Conservation (phyloP, 2,329 filamentous ascomycete genomes). For the Fonsecaea pedrosoi region DNA sequence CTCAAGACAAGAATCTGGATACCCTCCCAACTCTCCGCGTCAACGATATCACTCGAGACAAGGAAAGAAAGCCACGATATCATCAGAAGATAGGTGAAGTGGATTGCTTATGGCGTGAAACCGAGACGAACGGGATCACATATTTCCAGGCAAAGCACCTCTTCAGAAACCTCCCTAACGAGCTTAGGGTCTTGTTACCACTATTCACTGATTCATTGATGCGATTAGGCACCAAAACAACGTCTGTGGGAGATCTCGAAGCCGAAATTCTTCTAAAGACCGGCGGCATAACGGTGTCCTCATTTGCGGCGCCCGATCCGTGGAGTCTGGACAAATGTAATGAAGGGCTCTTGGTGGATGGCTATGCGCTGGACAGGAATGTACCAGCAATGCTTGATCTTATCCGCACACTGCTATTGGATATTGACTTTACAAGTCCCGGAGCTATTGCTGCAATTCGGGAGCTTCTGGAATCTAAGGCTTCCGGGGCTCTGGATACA, state of each 20-base stretch:
- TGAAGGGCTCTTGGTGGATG: constrained; percentile 83
- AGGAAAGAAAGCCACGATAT: constrained; percentile 73
- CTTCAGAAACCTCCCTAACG: constrained; percentile 79
- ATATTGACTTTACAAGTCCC: constrained; percentile 87
- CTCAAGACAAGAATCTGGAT: constrained; percentile 81
- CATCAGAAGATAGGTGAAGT: constrained; percentile 65
- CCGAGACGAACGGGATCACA: constrained; percentile 91
- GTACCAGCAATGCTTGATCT: constrained; percentile 90
- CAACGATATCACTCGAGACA: constrained; percentile 81
- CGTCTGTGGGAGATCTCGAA: constrained; percentile 92
- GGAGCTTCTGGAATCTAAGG: constrained; percentile 83
- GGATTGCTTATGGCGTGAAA: constrained; percentile 86
- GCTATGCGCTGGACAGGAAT: constrained; percentile 88
- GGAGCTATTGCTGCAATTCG: constrained; percentile 82
- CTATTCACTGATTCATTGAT: constrained; percentile 92
- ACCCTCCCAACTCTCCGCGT: constrained; percentile 88
- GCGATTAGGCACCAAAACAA: constrained; percentile 85
- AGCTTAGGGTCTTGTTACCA: constrained; percentile 82
- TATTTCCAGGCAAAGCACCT: constrained; percentile 92
- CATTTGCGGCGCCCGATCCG: constrained; percentile 81
- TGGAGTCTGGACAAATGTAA: constrained; percentile 71
- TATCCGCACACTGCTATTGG: constrained; percentile 76
- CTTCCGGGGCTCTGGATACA: constrained; percentile 87
- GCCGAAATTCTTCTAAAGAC: constrained; percentile 96
- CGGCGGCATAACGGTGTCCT: constrained; percentile 83